Percentiles rank a stretch among this genome's conserved stretches.
phyloP scores from a whole-genome alignment of 192 early-diverging fungal genomes.

The Coemansia nantahalensis region DNA sequence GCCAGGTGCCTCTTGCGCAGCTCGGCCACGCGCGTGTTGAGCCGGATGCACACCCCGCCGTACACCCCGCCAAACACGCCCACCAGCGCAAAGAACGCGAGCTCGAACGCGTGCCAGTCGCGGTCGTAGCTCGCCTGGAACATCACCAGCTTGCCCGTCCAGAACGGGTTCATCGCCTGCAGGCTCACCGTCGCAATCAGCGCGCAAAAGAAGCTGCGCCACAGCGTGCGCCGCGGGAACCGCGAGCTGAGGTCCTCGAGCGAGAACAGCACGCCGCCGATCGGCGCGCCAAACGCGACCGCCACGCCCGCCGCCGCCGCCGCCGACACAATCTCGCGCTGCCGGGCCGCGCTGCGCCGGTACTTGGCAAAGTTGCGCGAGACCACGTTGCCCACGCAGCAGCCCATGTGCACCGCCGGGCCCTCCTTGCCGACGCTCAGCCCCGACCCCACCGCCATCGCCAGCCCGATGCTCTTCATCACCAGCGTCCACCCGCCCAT shows the following conservation, averaged over 20 bases:
- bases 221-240: slow-evolving; percentile 94
- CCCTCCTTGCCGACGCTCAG: slow-evolving; percentile 92
- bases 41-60: slow-evolving; percentile 72
- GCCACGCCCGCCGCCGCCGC: slow-evolving; percentile 71
- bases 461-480: slow-evolving; percentile 73
- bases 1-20: slow-evolving; percentile 69
- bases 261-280: slow-evolving; percentile 72
- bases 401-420: slow-evolving; percentile 90
- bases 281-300: slow-evolving; percentile 71
- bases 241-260: slow-evolving; percentile 92
- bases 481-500: slow-evolving; percentile 87
- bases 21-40: slow-evolving; percentile 66
- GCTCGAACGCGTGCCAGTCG: slow-evolving; percentile 95
- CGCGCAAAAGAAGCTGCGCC: slow-evolving; percentile 96
- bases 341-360: slow-evolving; percentile 66
- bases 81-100: slow-evolving; percentile 74
- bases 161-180: slow-evolving; percentile 89
- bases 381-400: slow-evolving; percentile 84
- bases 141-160: slow-evolving; percentile 95
- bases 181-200: slow-evolving; percentile 91
- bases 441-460: slow-evolving; percentile 78
- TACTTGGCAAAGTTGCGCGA: slow-evolving; percentile 82
- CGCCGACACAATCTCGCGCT: slow-evolving; percentile 72
- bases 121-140: slow-evolving; percentile 92
- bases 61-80: slow-evolving; percentile 83